phyloP scores from a whole-genome alignment of 306 rosid genomes.

The Cucurbita moschata region DNA sequence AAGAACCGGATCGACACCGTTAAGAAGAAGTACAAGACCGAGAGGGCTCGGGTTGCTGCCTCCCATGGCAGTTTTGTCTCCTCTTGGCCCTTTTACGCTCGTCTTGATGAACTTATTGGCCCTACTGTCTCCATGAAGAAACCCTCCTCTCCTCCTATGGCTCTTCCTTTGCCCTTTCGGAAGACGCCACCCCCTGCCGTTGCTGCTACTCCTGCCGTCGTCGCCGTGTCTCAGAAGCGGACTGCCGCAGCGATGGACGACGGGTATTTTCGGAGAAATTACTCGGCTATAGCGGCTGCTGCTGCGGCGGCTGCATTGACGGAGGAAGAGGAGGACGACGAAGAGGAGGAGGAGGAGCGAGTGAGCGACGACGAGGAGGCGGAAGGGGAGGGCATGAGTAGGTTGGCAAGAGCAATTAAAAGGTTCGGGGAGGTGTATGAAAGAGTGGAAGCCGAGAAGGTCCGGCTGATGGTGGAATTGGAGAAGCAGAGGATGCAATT shows the following conservation, averaged over 20 bases:
- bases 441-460: conserved; percentile 72
- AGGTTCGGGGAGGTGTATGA: conserved; percentile 75
- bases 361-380: conserved; percentile 42
- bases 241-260: conserved; percentile 29
- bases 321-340: conserved; percentile 56
- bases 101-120: conserved; percentile 54
- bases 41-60: conserved; percentile 68
- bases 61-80: conserved; percentile 43
- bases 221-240: conserved; percentile 56
- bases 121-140: conserved; percentile 37
- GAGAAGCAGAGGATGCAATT: conserved; percentile 96
- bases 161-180: conserved; percentile 43
- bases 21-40: conserved; percentile 88
- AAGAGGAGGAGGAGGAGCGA: conserved; percentile 26
- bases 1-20: conserved; percentile 93
- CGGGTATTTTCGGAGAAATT: conserved; percentile 63
- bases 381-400: conserved; percentile 65
- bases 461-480: conserved; percentile 87
- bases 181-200: conserved; percentile 21
- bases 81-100: conserved; percentile 63
- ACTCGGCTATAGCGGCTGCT: conserved; percentile 84
- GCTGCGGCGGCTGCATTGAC: conserved; percentile 63
- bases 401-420: conserved; percentile 78
- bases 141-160: conserved; percentile 43
- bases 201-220: conserved; percentile 5